Evolutionary conservation across 768 basidiomycete genomes (phyloP).

Genomic region (Tulasnella calospora): DNA sequence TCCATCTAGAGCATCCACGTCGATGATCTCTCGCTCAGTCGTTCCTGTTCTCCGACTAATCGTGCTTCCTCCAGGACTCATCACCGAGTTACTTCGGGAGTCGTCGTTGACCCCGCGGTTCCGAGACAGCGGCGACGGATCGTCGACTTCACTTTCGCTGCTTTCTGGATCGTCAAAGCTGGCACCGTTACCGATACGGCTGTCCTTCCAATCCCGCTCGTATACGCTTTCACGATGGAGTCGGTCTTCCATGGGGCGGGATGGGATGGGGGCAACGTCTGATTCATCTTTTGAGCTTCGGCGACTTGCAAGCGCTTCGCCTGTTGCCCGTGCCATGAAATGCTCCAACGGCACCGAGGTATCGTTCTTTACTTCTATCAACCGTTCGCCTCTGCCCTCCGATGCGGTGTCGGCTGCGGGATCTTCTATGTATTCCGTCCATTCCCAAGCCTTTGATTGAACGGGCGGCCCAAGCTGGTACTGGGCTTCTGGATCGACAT

Average conservation of each 20-base stretch:
- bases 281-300: not conserved
- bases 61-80: slow-evolving; percentile 19
- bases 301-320: not conserved
- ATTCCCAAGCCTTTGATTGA: slow-evolving; percentile 27
- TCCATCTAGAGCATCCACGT: slow-evolving; percentile 21
- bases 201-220: slow-evolving; percentile 28
- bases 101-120: slow-evolving; percentile 11
- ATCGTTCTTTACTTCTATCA: slow-evolving; percentile 13
- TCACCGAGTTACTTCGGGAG: slow-evolving; percentile 13
- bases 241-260: slow-evolving; percentile 14
- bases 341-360: slow-evolving; percentile 26
- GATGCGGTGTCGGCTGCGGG: not conserved
- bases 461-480: slow-evolving; percentile 23
- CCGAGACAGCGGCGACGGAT: not conserved
- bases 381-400: not conserved
- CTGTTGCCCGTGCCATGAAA: slow-evolving; percentile 21
- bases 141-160: slow-evolving; percentile 17
- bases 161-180: slow-evolving; percentile 7
- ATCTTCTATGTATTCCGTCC: slow-evolving; percentile 26
- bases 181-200: slow-evolving; percentile 8
- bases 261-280: not conserved
- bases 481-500: not conserved
- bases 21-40: slow-evolving; percentile 19
- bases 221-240: slow-evolving; percentile 25
- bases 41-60: slow-evolving; percentile 12